Conservation (phyloP, 2,329 filamentous ascomycete species). For the Davidsoniella neocaledoniae region DNA sequence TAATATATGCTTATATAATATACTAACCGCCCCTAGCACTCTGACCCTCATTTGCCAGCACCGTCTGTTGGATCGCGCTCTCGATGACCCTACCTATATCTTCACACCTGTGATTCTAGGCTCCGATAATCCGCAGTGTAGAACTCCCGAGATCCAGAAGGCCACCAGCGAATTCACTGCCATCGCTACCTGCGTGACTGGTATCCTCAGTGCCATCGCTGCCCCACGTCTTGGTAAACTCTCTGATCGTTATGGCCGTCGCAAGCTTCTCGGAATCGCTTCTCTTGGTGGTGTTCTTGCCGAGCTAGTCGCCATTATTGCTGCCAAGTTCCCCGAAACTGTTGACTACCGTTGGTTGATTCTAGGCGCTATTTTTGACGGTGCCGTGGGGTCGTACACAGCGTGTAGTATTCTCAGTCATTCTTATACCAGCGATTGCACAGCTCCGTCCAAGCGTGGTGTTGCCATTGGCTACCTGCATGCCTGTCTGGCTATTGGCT, state of each 20-base stretch:
- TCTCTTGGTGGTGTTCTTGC: slow-evolving; percentile 57
- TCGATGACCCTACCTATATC: slow-evolving; percentile 39
- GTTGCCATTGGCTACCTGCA: slow-evolving; percentile 83
- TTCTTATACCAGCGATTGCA: slow-evolving; percentile 83
- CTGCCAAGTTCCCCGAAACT: slow-evolving; percentile 55
- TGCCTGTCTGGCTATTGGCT: slow-evolving; percentile 73
- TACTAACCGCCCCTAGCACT: slow-evolving; percentile 1
- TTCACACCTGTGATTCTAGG: slow-evolving; percentile 50
- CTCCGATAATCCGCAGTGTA: slow-evolving; percentile 62
- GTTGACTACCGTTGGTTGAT: slow-evolving; percentile 68
- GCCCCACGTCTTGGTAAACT: slow-evolving; percentile 70
- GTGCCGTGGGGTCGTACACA: slow-evolving; percentile 76
- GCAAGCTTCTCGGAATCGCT: slow-evolving; percentile 53
- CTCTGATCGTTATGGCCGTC: slow-evolving; percentile 76
- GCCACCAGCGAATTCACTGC: slow-evolving; percentile 65
- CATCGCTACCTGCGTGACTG: slow-evolving; percentile 55
- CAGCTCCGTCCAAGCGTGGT: slow-evolving; percentile 58
- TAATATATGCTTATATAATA: slow-evolving; percentile 11
- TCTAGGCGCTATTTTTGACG: slow-evolving; percentile 61
- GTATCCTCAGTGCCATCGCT: slow-evolving; percentile 61
- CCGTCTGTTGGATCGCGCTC: slow-evolving; percentile 42
- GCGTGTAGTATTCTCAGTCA: slow-evolving; percentile 59
- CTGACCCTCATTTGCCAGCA: slow-evolving; percentile 57
- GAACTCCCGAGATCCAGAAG: slow-evolving; percentile 59
- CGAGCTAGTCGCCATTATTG: slow-evolving; percentile 63